A percentile compares a stretch with the other conserved stretches of the same genome.
Evolutionary conservation across 805 yeast genomes (phyloP).

Genomic region (Babjeviella inositovora): DNA sequence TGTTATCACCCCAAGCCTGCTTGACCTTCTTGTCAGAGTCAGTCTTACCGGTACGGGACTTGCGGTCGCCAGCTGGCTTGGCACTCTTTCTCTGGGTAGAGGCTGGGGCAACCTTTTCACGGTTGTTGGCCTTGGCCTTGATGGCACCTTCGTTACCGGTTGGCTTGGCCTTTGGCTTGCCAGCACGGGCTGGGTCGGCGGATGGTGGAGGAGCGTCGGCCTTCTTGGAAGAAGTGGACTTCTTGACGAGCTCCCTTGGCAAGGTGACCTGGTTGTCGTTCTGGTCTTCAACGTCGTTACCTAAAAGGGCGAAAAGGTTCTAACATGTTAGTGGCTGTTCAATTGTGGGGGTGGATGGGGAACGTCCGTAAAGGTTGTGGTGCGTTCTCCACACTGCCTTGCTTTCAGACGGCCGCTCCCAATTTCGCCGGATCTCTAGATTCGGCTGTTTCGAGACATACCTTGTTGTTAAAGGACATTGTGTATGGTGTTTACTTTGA

Average conservation of each 20-base stretch:
- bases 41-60: constrained; percentile 66
- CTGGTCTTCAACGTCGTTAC: constrained; percentile 84
- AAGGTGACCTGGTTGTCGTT: constrained; percentile 35
- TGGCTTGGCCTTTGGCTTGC: constrained; percentile 45
- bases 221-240: constrained; percentile 76
- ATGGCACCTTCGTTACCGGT: constrained; percentile 85
- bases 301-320: constrained; percentile 76
- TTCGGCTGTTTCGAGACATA: too few species aligned
- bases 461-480: too few species aligned
- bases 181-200: constrained; percentile 70
- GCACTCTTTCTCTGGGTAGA: constrained; percentile 33
- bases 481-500: too few species aligned
- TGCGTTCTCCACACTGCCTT: too few species aligned
- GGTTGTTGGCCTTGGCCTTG: constrained; percentile 45
- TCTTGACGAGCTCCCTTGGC: constrained; percentile 69
- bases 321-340: too few species aligned
- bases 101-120: constrained; percentile 29
- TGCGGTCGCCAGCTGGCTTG: constrained; percentile 66
- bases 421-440: too few species aligned
- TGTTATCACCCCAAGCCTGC: constrained; percentile 73
- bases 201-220: constrained; percentile 68
- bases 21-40: constrained; percentile 75
- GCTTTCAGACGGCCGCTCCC: too few species aligned
- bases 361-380: too few species aligned
- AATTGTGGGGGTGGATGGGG: too few species aligned